phyloP scores from a whole-genome alignment of 164 flowering plant genomes.

The Cinnamomum micranthum region DNA sequence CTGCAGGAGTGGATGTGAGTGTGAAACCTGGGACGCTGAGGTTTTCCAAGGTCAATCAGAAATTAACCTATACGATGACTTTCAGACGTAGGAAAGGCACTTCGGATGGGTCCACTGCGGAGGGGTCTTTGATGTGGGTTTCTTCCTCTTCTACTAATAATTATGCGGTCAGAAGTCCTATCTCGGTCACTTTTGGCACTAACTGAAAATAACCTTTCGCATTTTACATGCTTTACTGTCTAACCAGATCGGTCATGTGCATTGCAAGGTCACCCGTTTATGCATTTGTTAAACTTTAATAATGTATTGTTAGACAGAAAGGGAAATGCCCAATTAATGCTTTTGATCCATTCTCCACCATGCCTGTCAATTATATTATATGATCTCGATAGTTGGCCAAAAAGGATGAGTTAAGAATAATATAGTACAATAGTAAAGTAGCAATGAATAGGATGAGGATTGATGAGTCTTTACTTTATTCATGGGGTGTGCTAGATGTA shows the following conservation, averaged over 20 bases:
- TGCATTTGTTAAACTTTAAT: background rate
- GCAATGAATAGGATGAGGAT: no score
- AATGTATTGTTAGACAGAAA: no score
- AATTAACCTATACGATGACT: slow-evolving; percentile 15
- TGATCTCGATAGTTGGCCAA: no score
- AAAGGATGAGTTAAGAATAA: no score
- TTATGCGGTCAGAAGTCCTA: background rate
- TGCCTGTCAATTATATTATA: background rate
- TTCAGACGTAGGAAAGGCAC: background rate
- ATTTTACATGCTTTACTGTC: no score
- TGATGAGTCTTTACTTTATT: no score
- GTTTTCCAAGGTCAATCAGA: slow-evolving; percentile 38
- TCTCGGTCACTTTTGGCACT: background rate
- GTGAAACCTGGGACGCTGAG: slow-evolving; percentile 48
- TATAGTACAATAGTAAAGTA: no score
- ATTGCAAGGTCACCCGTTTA: background rate
- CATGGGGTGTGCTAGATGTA: no score
- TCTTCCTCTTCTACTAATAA: background rate
- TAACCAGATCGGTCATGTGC: no score
- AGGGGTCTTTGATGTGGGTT: slow-evolving; percentile 1
- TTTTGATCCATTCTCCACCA: background rate
- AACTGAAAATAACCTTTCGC: no score
- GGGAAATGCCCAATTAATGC: background rate
- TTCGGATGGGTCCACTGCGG: background rate
- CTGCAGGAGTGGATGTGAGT: slow-evolving; percentile 44